These are phyloP conservation scores for Aureobasidium pullulans DNA, from an alignment of 2,329 filamentous ascomycete genomes.

Conservation along the genomic window DNA sequence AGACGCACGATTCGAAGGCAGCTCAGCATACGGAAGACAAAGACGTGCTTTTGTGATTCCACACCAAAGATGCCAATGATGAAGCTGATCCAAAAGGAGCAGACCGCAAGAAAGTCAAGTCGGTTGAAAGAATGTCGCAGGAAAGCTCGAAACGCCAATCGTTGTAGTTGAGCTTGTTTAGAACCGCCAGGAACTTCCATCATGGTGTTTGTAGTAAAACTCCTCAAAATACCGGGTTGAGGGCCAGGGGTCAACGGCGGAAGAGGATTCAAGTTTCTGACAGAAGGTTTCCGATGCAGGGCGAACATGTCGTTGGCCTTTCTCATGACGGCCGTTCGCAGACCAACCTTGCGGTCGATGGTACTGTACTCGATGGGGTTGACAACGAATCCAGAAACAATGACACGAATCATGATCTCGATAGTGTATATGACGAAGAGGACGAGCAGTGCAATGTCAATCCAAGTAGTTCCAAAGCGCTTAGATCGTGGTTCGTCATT, in stretches of 20 bases:
- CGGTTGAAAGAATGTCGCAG: conserved; percentile 92
- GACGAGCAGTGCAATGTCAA: conserved; percentile 73
- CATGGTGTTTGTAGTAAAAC: conserved; percentile 31
- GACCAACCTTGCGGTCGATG: conserved; percentile 67
- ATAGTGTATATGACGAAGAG: conserved; percentile 87
- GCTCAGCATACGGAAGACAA: conserved; percentile 93
- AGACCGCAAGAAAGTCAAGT: conserved; percentile 85
- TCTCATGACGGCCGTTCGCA: conserved; percentile 65
- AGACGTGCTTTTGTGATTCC: conserved; percentile 65
- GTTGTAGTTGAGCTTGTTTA: conserved; percentile 71
- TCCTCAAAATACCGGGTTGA: conserved; percentile 24
- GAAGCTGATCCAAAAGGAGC: conserved; percentile 94
- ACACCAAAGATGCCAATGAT: conserved; percentile 61
- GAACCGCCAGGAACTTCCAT: conserved; percentile 50
- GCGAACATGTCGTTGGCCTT: conserved; percentile 75
- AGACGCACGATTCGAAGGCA: conserved; percentile 87
- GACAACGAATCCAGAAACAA: conserved; percentile 88
- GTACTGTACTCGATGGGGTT: conserved; percentile 91
- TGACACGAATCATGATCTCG: conserved; percentile 72
- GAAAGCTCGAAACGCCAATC: conserved; percentile 85
- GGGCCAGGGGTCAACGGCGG: conserved; percentile 18
- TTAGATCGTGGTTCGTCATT: conserved; percentile 52
- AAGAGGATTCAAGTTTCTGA: conserved; percentile 40
- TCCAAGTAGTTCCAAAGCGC: conserved; percentile 58
- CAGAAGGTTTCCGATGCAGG: conserved; percentile 66